These are phyloP conservation scores for Posidonia oceanica DNA, from an alignment of 116 monocot genomes.

Conservation along the genomic window DNA sequence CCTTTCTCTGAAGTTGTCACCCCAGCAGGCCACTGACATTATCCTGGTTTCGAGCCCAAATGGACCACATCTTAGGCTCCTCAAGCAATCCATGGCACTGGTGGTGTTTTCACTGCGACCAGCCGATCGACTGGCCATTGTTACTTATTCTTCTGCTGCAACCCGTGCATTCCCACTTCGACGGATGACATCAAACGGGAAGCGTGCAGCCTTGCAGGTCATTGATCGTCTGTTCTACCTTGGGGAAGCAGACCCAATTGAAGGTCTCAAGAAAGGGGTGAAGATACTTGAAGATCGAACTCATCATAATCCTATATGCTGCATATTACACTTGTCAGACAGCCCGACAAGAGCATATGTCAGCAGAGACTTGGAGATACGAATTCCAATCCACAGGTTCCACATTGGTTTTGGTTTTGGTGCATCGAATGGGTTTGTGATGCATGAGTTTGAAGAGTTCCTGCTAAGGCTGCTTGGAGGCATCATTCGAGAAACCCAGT, in stretches of 20 bases:
- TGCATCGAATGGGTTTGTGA: conserved; percentile 52
- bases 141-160: conserved; percentile 56
- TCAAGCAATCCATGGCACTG: conserved; percentile 78
- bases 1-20: conserved; percentile 46
- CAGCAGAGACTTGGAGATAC: conserved; percentile 16
- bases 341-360: conserved; percentile 23
- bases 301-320: conserved; percentile 51
- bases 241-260: conserved; percentile 41
- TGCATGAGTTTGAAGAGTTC: conserved; percentile 92
- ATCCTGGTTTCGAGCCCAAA: conserved; percentile 68
- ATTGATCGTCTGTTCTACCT: conserved; percentile 64
- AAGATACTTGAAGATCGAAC: conserved; percentile 73
- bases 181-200: conserved; percentile 69
- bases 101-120: conserved; percentile 64
- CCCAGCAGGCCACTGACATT: conserved; percentile 46
- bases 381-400: conserved; percentile 42
- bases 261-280: conserved; percentile 54
- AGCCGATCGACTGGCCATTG: conserved; percentile 64
- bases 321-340: conserved; percentile 69
- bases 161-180: conserved; percentile 70
- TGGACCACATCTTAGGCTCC: conserved; percentile 65
- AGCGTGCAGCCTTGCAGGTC: conserved; percentile 59
- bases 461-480: conserved; percentile 63
- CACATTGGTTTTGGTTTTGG: conserved; percentile 73
- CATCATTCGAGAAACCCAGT: conserved; percentile 34